Conservation (phyloP, 139 green algal genomes). For the Tetraselmis chui region DNA sequence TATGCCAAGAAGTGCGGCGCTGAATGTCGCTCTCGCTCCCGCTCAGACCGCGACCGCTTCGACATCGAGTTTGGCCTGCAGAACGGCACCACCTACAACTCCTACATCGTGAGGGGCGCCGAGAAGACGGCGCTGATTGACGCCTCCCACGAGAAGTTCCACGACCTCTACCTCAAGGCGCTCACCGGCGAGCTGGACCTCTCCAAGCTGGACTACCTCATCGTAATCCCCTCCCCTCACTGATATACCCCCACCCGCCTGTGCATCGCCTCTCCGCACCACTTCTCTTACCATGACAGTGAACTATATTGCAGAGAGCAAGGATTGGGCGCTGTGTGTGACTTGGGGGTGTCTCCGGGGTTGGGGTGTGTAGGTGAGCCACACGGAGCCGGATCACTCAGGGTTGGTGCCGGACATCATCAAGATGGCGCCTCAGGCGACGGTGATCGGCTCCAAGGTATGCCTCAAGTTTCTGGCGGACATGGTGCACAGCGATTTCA, state of each 20-base stretch:
- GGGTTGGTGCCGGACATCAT: conserved; percentile 81
- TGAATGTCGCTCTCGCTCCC: no score
- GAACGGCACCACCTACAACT: conserved; percentile 94
- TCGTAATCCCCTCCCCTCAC: conserved; percentile 54
- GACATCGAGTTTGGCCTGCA: conserved; percentile 92
- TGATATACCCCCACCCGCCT: conserved; percentile 19
- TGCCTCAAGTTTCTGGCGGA: conserved; percentile 60
- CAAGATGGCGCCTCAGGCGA: conserved; percentile 66
- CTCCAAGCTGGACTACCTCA: conserved; percentile 72
- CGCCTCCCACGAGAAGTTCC: conserved; percentile 93
- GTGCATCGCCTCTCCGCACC: conserved; percentile 22
- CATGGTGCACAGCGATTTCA: conserved; percentile 60
- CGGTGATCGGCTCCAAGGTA: conserved; percentile 82
- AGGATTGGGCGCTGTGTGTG: no score
- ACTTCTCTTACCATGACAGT: not conserved
- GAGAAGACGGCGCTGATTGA: conserved; percentile 89
- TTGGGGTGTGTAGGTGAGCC: not conserved
- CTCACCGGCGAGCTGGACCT: conserved; percentile 27
- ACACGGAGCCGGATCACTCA: conserved; percentile 91
- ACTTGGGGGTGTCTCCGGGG: not conserved
- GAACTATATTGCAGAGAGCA: no score
- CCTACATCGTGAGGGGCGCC: conserved; percentile 86
- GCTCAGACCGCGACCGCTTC: conserved; percentile 75
- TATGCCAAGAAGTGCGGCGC: not conserved
- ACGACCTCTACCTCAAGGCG: conserved; percentile 68